Conservation (phyloP, 768 basidiomycete species). For the Mycena galopus region DNA sequence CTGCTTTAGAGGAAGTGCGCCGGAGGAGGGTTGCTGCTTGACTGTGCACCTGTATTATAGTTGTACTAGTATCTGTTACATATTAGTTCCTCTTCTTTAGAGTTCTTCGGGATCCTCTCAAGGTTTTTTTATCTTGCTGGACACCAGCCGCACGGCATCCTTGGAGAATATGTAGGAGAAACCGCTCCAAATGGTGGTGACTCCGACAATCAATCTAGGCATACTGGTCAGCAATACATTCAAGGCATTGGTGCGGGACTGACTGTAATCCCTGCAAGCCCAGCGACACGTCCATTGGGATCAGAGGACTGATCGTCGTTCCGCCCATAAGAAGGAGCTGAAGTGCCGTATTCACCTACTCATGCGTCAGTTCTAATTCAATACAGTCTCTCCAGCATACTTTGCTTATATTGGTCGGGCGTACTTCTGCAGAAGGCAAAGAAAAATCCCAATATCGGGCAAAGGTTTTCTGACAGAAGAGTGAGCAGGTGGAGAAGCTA, state of each 20-base stretch:
- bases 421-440: slow-evolving; percentile 94
- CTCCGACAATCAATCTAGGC: slow-evolving; percentile 88
- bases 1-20: slow-evolving; percentile 81
- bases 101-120: slow-evolving; percentile 23
- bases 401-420: slow-evolving; percentile 95
- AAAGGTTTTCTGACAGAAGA: slow-evolving; percentile 81
- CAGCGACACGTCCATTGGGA: slow-evolving; percentile 68
- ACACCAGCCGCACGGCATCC: slow-evolving; percentile 75
- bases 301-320: slow-evolving; percentile 87
- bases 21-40: slow-evolving; percentile 55
- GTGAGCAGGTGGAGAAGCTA: slow-evolving; percentile 16
- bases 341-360: slow-evolving; percentile 90
- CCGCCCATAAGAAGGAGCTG: slow-evolving; percentile 93
- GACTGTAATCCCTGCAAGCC: slow-evolving; percentile 82
- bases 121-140: slow-evolving; percentile 48
- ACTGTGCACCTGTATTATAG: slow-evolving; percentile 24
- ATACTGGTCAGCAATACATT: neutral
- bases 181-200: slow-evolving; percentile 94
- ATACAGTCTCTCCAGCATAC: slow-evolving; percentile 49
- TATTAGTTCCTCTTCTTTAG: slow-evolving; percentile 32
- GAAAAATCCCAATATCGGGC: slow-evolving; percentile 96
- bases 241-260: slow-evolving; percentile 48
- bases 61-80: slow-evolving; percentile 39
- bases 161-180: slow-evolving; percentile 84
- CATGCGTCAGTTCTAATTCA: neutral